These are phyloP conservation scores for Colletotrichum magnum DNA, from an alignment of 2,329 filamentous ascomycete genomes.

Conservation along the genomic window DNA sequence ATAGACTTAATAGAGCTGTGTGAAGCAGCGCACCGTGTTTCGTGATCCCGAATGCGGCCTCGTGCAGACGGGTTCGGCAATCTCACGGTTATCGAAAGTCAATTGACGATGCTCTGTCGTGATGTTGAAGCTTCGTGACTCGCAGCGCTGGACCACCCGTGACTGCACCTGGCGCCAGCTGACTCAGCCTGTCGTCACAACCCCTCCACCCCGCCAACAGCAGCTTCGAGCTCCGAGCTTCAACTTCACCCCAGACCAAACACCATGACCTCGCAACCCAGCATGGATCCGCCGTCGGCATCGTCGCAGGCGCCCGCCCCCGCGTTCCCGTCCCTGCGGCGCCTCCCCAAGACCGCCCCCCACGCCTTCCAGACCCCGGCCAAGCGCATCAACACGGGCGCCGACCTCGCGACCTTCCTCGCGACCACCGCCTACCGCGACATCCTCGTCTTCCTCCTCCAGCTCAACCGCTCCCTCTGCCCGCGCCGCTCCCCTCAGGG, in stretches of 20 bases:
- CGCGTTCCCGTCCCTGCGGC: conserved; percentile 51
- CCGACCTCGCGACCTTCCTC: conserved; percentile 86
- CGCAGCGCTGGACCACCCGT: neutral
- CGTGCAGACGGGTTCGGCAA: neutral
- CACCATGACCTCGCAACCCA: neutral
- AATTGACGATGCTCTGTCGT: neutral
- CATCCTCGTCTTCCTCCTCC: conserved; percentile 88
- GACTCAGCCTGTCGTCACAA: conserved; percentile 2
- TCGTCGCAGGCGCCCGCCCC: conserved; percentile 1
- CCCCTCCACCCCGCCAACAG: conserved; percentile 22
- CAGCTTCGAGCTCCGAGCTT: conserved; percentile 4
- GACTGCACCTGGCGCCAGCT: neutral
- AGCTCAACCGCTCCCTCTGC: conserved; percentile 90
- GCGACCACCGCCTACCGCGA: conserved; percentile 87
- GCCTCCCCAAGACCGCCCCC: conserved; percentile 62
- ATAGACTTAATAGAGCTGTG: neutral
- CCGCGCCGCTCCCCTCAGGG: conserved; percentile 68
- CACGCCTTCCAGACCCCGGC: conserved; percentile 76
- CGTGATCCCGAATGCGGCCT: neutral
- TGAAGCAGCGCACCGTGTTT: neutral
- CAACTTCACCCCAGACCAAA: neutral
- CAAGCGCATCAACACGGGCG: conserved; percentile 88
- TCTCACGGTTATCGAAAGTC: conserved; percentile 6
- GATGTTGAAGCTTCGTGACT: conserved; percentile 12
- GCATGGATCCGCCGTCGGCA: conserved; percentile 24